Base-by-base conservation (phyloP, 345 rosid species). In the Pistacia atlantica region DNA sequence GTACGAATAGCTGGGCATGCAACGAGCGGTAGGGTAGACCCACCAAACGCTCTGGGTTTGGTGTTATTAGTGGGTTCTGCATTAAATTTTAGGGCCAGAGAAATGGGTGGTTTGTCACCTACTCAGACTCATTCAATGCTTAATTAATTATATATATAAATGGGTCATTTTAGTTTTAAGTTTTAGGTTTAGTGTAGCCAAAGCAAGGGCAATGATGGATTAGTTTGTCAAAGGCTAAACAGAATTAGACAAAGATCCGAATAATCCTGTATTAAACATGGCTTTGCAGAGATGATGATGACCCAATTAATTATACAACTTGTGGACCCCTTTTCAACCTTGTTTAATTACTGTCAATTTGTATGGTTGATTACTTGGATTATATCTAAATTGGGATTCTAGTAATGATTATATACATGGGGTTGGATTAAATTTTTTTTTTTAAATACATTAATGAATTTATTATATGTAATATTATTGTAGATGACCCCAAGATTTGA, bases 191-290 rank as follows among this genome's bases (percentile, higher is more conserved):
- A 22, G 56, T 72, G 13, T n/a, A 45, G 57, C n/a, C 65, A 17
- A 72, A 72, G 58, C 31, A 61, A 73, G 46, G 76, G 57, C 28
- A 60, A 72, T 42, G 67, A 72, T 60, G 67, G 67, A 8, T 33
- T 51, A 63, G 35, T 3, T 74, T 11, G 61, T 14, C 10, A 54
- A 65, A 65, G 49, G 3, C 42, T 25, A 2, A 10, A 49, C 46
- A 72, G 48, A 22, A 46, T 51, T 63, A 49, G 22, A 56, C 70
- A 52, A 51, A 65, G 62, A 74, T 64, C 77, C 70, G 62, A 52
- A 64, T 35, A 74, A 51, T 64, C 49, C 70, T 52, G 14, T 42
- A 25, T 28, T 60, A 46, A 60, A 59, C 49, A 1, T 10, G 59
- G 8, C 60, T 14, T 17, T 31, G 33, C 33, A 31, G 33, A 31